Evolutionary conservation across 495 filamentous ascomycete species (phyloP).

Genomic region (Haplographium delicatum): DNA sequence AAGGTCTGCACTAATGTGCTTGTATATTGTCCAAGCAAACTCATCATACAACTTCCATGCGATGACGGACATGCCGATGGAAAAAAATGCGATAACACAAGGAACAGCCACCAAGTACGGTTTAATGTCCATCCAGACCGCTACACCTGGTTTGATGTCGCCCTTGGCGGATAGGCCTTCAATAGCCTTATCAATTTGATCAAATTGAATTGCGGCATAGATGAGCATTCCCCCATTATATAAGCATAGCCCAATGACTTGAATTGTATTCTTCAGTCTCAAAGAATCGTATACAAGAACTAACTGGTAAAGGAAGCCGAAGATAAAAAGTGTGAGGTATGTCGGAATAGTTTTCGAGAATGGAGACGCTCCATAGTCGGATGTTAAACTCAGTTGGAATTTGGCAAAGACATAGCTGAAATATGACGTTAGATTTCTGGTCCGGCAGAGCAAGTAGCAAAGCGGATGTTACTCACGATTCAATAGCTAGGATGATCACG

Average conservation of each 20-base stretch:
- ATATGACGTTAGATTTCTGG: not conserved
- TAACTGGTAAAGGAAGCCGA: slow-evolving; percentile 89
- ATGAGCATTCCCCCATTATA: slow-evolving; percentile 88
- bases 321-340: slow-evolving; percentile 94
- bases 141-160: slow-evolving; percentile 30
- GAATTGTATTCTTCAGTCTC: slow-evolving; percentile 95
- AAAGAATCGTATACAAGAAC: slow-evolving; percentile 89
- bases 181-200: slow-evolving; percentile 77
- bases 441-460: not conserved
- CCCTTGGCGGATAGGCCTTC: slow-evolving; percentile 1
- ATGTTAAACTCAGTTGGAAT: slow-evolving; percentile 51
- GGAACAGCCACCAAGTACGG: slow-evolving; percentile 84
- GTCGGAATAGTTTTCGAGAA: slow-evolving; percentile 71
- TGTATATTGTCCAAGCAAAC: slow-evolving; percentile 99
- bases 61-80: slow-evolving; percentile 64
- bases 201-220: slow-evolving; percentile 86
- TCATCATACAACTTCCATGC: slow-evolving; percentile 97
- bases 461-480: slow-evolving; percentile 76
- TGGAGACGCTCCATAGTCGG: slow-evolving; percentile 23
- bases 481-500: slow-evolving; percentile 69
- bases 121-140: slow-evolving; percentile 61
- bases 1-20: slow-evolving; percentile 96
- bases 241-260: slow-evolving; percentile 89
- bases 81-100: slow-evolving; percentile 71
- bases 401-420: slow-evolving; percentile 60